Evolutionary conservation across 192 early-diverging fungal genomes (phyloP).

Genomic region (Haplosporangium gracile): DNA sequence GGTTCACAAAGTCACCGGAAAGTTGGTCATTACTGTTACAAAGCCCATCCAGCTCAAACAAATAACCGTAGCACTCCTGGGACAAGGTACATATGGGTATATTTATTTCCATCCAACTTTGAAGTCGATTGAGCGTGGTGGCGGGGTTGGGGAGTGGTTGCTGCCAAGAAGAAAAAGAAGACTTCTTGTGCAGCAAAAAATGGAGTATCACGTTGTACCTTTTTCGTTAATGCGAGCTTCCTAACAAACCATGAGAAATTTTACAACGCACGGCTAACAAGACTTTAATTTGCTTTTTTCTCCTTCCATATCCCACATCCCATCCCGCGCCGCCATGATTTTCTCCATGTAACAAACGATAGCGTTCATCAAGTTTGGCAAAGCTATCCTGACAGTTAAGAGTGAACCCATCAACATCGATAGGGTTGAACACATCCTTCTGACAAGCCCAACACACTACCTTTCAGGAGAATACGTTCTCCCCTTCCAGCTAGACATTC

Average conservation of each 20-base stretch:
- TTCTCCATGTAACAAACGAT: neutral
- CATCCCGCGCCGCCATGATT: neutral
- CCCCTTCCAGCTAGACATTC: constrained; percentile 20
- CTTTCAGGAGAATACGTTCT: constrained; percentile 16
- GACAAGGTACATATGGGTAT: constrained; percentile 13
- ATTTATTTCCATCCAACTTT: too few species aligned
- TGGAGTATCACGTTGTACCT: too few species aligned
- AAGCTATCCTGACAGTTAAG: neutral
- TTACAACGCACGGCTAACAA: too few species aligned
- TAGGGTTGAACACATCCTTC: neutral
- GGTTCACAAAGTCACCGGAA: constrained; percentile 13
- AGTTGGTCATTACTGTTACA: neutral
- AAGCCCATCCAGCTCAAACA: constrained; percentile 23
- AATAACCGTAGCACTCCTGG: constrained; percentile 11
- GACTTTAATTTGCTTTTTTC: too few species aligned
- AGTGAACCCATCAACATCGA: constrained; percentile 25
- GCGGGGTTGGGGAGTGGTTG: too few species aligned
- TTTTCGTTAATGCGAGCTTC: too few species aligned
- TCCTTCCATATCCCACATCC: too few species aligned
- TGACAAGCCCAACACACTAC: neutral
- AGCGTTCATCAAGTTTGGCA: neutral
- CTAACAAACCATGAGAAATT: too few species aligned
- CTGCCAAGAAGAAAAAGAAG: too few species aligned
- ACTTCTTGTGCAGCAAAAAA: too few species aligned
- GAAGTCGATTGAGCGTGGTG: too few species aligned